phyloP scores from a whole-genome alignment of 345 rosid species.

The Eutrema japonicum region DNA sequence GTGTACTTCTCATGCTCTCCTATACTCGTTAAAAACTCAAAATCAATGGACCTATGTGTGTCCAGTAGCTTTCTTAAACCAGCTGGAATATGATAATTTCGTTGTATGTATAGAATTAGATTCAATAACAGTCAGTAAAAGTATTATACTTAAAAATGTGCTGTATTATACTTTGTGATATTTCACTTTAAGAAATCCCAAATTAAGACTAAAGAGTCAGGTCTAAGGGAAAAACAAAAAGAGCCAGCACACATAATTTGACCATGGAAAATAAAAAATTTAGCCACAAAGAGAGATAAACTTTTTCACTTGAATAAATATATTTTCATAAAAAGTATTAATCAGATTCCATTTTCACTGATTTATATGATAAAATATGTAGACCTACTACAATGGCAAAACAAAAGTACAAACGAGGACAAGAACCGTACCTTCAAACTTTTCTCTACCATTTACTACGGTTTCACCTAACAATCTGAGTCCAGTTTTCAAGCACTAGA shows the following conservation, averaged over 20 bases:
- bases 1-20: not conserved
- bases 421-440: constrained; percentile 41
- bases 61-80: not conserved
- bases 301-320: not conserved
- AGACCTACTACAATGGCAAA: constrained; percentile 1
- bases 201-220: constrained; percentile 32
- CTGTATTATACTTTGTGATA: not conserved
- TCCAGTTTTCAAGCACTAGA: constrained; percentile 22
- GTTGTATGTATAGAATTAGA: not conserved
- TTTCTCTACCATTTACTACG: constrained; percentile 9
- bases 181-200: constrained; percentile 3
- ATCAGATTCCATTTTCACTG: constrained; percentile 36
- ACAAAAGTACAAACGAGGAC: constrained; percentile 37
- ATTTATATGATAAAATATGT: constrained; percentile 13
- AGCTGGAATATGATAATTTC: not conserved
- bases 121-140: not conserved
- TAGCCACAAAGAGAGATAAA: constrained; percentile 4
- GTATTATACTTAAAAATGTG: too few relatives aligned
- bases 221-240: constrained; percentile 5
- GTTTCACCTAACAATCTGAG: constrained; percentile 37
- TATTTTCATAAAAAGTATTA: constrained; percentile 21
- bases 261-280: constrained; percentile 19
- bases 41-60: not conserved
- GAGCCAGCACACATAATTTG: constrained; percentile 38
- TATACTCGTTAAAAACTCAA: not conserved